Percentiles rank a stretch among this genome's conserved stretches.
phyloP scores from a whole-genome alignment of 2,329 filamentous ascomycete genomes.

The Colletotrichum aenigma region DNA sequence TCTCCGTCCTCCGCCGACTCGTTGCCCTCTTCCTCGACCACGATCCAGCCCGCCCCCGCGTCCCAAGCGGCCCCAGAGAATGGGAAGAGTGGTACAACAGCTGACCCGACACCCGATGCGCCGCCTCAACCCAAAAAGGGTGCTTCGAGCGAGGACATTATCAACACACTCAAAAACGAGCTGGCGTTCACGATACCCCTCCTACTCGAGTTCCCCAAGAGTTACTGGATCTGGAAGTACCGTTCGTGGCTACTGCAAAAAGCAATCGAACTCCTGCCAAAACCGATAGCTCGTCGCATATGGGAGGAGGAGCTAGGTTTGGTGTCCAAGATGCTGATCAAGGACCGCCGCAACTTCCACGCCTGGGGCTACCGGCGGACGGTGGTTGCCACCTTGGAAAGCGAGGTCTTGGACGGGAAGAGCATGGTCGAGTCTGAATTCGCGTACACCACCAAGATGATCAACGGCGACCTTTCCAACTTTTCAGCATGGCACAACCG shows the following conservation, averaged over 20 bases:
- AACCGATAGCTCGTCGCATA: slow-evolving; percentile 61
- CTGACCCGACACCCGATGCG: slow-evolving; percentile 38
- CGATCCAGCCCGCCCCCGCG: slow-evolving; percentile 51
- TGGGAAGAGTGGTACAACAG: slow-evolving; percentile 62
- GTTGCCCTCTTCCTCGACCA: slow-evolving; percentile 55
- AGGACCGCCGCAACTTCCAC: slow-evolving; percentile 92
- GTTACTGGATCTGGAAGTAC: slow-evolving; percentile 99
- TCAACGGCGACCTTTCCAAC: slow-evolving; percentile 83
- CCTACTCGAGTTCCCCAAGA: slow-evolving; percentile 87
- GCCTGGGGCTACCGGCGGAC: slow-evolving; percentile 91
- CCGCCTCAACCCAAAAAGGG: neutral
- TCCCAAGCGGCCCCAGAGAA: slow-evolving; percentile 42
- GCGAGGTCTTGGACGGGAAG: slow-evolving; percentile 48
- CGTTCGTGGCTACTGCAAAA: slow-evolving; percentile 83
- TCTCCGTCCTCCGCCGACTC: slow-evolving; percentile 68
- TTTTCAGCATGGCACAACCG: slow-evolving; percentile 97
- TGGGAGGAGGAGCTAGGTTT: slow-evolving; percentile 87
- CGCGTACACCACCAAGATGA: slow-evolving; percentile 89
- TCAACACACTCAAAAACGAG: slow-evolving; percentile 62
- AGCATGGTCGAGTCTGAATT: slow-evolving; percentile 84
- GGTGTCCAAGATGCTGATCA: slow-evolving; percentile 84
- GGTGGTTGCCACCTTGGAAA: slow-evolving; percentile 79
- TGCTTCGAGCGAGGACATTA: slow-evolving; percentile 22
- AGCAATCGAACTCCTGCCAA: slow-evolving; percentile 67
- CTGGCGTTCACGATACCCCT: slow-evolving; percentile 84